phyloP scores from a whole-genome alignment of 2,329 filamentous ascomycete species.

The Cladosporium sp. region DNA sequence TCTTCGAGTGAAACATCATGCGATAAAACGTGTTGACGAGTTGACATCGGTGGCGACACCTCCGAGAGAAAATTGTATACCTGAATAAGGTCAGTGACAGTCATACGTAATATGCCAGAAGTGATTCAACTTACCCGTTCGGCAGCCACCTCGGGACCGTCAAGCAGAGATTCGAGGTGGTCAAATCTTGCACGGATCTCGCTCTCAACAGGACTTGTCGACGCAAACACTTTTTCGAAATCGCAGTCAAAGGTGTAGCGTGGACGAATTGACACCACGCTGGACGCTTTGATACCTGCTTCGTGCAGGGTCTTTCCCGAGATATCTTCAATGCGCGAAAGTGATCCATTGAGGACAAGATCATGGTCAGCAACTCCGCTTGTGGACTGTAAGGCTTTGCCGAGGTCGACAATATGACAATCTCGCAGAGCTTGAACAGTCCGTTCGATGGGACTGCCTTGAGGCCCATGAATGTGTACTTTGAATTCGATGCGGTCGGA shows the following conservation, averaged over 20 bases:
- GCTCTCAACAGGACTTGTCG: conserved; percentile 58
- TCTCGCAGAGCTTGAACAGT: conserved; percentile 16
- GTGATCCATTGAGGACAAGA: conserved; percentile 8
- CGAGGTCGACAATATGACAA: conserved; percentile 20
- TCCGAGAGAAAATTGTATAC: conserved; percentile 67
- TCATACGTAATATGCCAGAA: neutral
- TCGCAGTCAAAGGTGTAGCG: conserved; percentile 23
- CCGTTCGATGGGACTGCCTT: conserved; percentile 13
- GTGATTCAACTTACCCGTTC: conserved; percentile 14
- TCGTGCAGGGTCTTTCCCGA: conserved; percentile 15
- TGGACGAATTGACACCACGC: conserved; percentile 25
- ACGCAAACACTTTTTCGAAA: conserved; percentile 23
- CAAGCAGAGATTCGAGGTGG: conserved; percentile 76
- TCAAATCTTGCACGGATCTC: conserved; percentile 80
- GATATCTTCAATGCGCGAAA: conserved; percentile 6
- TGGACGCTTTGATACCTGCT: conserved; percentile 19
- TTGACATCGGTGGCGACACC: conserved; percentile 26
- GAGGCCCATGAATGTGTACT: conserved; percentile 21
- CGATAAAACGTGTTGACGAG: conserved; percentile 53
- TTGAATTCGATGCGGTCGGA: conserved; percentile 15
- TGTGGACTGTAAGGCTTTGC: conserved; percentile 17
- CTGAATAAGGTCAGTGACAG: conserved; percentile 32
- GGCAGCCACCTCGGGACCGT: conserved; percentile 56
- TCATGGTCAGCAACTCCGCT: conserved; percentile 20
- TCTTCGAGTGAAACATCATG: conserved; percentile 51